Percentiles rank a stretch among this genome's conserved stretches.
Evolutionary conservation across 768 basidiomycete species (phyloP).

Genomic region (Lentinula lateritia): DNA sequence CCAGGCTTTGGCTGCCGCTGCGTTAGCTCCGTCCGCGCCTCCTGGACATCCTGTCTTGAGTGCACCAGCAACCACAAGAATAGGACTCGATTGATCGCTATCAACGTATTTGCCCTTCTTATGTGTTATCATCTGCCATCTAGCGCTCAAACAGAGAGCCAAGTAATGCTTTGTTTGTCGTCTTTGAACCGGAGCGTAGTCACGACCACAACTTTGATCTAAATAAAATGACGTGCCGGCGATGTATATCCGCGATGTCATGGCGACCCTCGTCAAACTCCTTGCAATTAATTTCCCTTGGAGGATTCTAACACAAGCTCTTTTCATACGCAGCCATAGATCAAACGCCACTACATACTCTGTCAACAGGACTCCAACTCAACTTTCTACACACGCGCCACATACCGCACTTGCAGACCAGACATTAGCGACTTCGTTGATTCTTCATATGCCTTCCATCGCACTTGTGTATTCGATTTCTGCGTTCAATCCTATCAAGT

Average conservation of each 20-base stretch:
- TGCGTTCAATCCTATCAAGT: too few relatives aligned
- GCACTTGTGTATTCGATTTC: too few relatives aligned
- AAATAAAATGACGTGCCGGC: background rate
- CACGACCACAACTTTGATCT: background rate
- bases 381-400: background rate
- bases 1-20: background rate
- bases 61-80: slow-evolving; percentile 1
- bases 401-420: background rate
- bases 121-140: background rate
- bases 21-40: background rate
- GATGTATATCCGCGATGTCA: background rate
- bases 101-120: background rate
- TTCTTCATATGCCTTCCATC: too few relatives aligned
- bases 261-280: background rate
- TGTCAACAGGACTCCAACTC: background rate
- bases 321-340: background rate
- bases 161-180: background rate
- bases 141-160: background rate
- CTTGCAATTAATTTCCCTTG: background rate
- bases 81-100: background rate
- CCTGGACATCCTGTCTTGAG: background rate
- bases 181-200: background rate
- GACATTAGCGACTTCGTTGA: too few relatives aligned
- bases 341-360: background rate
- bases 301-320: background rate